These are phyloP conservation scores for Rhodotorula taiwanensis DNA, from an alignment of 768 basidiomycete species.

Conservation along the genomic window DNA sequence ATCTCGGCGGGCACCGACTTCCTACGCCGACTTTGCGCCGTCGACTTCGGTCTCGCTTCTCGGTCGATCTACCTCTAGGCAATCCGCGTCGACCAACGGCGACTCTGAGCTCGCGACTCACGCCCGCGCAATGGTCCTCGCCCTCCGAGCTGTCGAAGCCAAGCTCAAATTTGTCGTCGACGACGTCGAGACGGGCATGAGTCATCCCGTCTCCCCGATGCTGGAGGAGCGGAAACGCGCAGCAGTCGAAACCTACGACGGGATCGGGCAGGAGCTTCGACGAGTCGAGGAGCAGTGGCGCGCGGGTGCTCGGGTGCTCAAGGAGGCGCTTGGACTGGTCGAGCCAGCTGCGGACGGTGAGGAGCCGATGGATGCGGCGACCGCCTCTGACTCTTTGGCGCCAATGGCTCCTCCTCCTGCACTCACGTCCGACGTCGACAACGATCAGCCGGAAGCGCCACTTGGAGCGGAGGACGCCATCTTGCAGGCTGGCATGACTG, in stretches of 20 bases:
- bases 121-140: neutral
- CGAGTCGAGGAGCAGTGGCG: slow-evolving; percentile 8
- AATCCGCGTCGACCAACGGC: neutral
- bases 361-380: too few species aligned
- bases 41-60: neutral
- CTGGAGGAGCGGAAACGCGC: neutral
- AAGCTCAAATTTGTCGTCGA: slow-evolving; percentile 7
- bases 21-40: slow-evolving; percentile 11
- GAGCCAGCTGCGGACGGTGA: neutral
- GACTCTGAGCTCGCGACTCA: neutral
- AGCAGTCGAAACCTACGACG: slow-evolving; percentile 4
- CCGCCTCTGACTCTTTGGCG: too few species aligned
- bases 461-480: slow-evolving; percentile 1
- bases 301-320: neutral
- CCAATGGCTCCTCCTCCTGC: too few species aligned
- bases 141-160: slow-evolving; percentile 8
- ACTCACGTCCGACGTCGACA: too few species aligned
- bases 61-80: neutral
- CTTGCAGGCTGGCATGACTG: slow-evolving; percentile 1
- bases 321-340: neutral
- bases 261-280: slow-evolving; percentile 1
- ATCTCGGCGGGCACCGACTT: neutral
- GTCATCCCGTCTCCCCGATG: too few species aligned
- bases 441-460: neutral
- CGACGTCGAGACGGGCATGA: neutral